These are phyloP conservation scores for Trichoderma sp. DNA, from an alignment of 2,329 filamentous ascomycete species.

Conservation along the genomic window DNA sequence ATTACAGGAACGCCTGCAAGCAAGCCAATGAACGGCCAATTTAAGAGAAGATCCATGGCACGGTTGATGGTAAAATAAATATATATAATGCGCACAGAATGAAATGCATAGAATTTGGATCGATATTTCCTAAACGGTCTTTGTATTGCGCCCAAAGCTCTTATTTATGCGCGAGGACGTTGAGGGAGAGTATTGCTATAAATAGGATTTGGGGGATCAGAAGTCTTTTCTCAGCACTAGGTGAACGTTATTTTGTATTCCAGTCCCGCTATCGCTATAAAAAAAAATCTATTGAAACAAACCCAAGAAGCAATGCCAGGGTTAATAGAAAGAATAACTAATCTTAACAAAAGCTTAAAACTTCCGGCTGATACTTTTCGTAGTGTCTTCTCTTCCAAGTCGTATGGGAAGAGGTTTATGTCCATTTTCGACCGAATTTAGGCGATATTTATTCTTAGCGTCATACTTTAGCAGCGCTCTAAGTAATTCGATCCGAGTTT, in stretches of 20 bases:
- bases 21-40: slow-evolving; percentile 14
- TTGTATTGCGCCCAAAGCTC: too few relatives aligned
- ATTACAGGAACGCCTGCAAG: background rate
- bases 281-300: background rate
- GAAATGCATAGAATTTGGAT: background rate
- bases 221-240: slow-evolving; percentile 2
- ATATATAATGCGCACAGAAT: background rate
- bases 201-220: background rate
- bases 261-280: background rate
- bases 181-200: background rate
- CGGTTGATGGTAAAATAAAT: background rate
- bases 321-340: background rate
- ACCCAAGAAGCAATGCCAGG: background rate
- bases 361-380: background rate
- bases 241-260: background rate
- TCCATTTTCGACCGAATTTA: slow-evolving; percentile 18
- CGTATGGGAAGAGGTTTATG: background rate
- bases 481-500: background rate
- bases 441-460: background rate
- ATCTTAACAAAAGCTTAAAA: background rate
- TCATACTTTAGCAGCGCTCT: background rate
- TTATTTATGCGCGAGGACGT: background rate
- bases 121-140: background rate
- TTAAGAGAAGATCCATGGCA: background rate
- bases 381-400: background rate